Evolutionary conservation across 169 alveolate species (phyloP).

Genomic region (Plasmodium fragile): DNA sequence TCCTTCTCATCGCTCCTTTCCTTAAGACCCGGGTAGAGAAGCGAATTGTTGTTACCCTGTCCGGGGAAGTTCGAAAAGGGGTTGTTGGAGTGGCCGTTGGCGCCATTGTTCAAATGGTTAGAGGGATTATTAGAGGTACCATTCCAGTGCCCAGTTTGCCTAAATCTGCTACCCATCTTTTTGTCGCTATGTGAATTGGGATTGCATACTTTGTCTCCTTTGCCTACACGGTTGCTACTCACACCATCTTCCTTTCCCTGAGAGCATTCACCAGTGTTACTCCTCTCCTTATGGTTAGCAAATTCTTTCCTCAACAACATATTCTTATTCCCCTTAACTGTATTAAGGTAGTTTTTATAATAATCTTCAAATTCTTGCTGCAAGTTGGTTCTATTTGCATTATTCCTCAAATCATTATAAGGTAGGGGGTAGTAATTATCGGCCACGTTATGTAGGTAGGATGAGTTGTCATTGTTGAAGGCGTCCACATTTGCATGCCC

Average conservation of each 20-base stretch:
- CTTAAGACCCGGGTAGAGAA: background rate
- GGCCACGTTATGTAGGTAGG: background rate
- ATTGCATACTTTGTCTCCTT: background rate
- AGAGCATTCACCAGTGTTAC: background rate
- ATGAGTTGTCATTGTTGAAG: background rate
- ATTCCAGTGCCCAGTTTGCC: background rate
- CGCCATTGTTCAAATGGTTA: background rate
- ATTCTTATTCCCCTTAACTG: conserved; percentile 11
- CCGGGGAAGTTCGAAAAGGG: conserved; percentile 16
- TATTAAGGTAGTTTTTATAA: conserved; percentile 37
- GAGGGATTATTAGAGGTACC: background rate
- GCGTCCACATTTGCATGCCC: background rate
- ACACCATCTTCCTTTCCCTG: conserved; percentile 12
- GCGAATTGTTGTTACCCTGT: background rate
- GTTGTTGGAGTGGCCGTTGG: conserved; percentile 7
- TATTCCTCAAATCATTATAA: background rate
- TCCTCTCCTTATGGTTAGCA: background rate
- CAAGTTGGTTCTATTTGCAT: conserved; percentile 5
- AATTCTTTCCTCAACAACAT: conserved; percentile 18
- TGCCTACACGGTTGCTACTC: background rate
- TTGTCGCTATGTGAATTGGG: background rate
- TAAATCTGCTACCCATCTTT: background rate
- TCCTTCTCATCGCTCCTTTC: conserved; percentile 27
- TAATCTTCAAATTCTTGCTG: conserved; percentile 75
- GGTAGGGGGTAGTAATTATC: conserved; percentile 39